A percentile compares a stretch with the other conserved stretches of the same genome.
Evolutionary conservation across 1,139 yeast species (phyloP).

Genomic region (Pneumocystis canis): DNA sequence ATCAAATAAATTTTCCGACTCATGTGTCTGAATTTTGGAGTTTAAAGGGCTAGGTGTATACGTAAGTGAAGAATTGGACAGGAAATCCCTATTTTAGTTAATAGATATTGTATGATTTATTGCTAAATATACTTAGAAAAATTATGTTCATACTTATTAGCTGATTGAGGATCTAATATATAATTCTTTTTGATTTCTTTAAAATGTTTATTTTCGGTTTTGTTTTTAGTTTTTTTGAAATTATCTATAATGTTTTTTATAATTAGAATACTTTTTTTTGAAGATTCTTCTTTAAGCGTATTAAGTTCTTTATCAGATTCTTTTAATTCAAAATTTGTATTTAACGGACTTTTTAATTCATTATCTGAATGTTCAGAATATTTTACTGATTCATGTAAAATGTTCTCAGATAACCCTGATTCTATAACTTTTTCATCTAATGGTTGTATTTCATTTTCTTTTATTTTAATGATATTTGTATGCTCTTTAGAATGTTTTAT

Average conservation of each 20-base stretch:
- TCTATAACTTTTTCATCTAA: neutral
- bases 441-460: neutral
- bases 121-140: neutral
- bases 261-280: neutral
- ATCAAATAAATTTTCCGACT: neutral
- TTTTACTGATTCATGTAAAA: neutral
- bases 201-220: neutral
- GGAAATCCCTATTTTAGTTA: neutral
- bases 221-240: neutral
- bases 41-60: neutral
- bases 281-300: neutral
- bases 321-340: neutral
- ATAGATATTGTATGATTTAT: neutral
- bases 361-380: neutral
- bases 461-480: neutral
- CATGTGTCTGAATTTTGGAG: neutral
- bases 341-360: neutral
- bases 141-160: neutral
- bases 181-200: neutral
- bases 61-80: neutral
- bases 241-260: neutral
- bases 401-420: neutral
- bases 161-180: neutral
- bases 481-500: neutral
- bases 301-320: neutral